Percentiles rank a stretch among this genome's conserved stretches.
Conservation (phyloP, 345 rosid species). For the Citrus reticulata region DNA sequence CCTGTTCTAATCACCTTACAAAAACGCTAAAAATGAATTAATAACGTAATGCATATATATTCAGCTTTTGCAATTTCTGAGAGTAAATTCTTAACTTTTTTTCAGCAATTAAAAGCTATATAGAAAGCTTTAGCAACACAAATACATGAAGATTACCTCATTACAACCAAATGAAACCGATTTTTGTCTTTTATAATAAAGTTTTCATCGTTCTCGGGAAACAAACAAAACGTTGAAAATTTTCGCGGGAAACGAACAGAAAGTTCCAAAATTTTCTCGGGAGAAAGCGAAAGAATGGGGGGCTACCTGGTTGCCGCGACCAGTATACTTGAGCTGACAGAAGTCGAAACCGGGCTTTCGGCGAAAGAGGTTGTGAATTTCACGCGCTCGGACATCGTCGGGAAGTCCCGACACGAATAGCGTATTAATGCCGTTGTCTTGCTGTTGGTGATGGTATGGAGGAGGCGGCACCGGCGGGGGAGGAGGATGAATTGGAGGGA, state of each 20-base stretch:
- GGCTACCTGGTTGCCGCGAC: slow-evolving; percentile 81
- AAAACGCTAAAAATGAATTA: background rate
- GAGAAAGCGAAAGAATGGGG: background rate
- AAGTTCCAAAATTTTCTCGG: background rate
- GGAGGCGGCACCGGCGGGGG: slow-evolving; percentile 13
- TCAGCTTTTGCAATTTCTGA: background rate
- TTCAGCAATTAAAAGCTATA: background rate
- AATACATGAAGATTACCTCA: background rate
- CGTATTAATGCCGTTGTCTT: slow-evolving; percentile 47
- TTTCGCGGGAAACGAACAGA: slow-evolving; percentile 14
- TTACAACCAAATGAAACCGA: background rate
- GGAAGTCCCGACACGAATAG: slow-evolving; percentile 88
- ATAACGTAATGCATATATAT: background rate
- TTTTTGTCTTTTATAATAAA: background rate
- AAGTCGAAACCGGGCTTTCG: slow-evolving; percentile 69
- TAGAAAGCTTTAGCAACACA: background rate
- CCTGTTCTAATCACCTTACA: background rate
- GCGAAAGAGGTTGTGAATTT: slow-evolving; percentile 88
- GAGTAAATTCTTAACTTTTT: background rate
- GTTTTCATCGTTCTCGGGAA: background rate
- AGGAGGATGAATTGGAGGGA: slow-evolving; percentile 19
- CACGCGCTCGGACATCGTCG: slow-evolving; percentile 83
- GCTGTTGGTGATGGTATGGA: slow-evolving; percentile 15
- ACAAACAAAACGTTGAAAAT: background rate
- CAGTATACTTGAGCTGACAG: slow-evolving; percentile 92